Base-by-base conservation (phyloP, 2,329 filamentous ascomycete genomes). In the Helotiales sp. region DNA sequence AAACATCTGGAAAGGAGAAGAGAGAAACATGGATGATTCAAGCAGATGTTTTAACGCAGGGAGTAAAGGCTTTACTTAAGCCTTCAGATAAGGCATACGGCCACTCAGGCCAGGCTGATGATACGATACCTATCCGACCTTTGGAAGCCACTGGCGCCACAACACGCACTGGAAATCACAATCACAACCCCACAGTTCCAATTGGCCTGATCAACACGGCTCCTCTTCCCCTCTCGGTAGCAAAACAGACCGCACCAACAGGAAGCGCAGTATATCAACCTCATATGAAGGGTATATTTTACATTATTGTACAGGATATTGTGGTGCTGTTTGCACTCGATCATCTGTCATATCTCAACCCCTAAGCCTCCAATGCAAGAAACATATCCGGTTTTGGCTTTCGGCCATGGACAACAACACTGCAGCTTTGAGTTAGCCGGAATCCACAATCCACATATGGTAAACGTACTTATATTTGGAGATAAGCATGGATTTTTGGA, bases 281-380 rank as follows among this genome's bases (percentile, higher is more conserved):
- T 59, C 20, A 34, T 55, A 34, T n/a, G 17, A 55, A 55, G 13
- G 7, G 17, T 22, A 22, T 11, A 40, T 55, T 59, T 17, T 28
- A 59, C 22, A 59, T 59, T 59, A 59, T 59, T 59, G 20, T 43
- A 59, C 55, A 59, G 28, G 11, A 45, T 59, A 28, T 30, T 30
- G 24, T 30, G 24, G 55, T 45, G 55, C 22, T 26, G 10, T 26
- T 59, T 59, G 55, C 32, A 40, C 55, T 26, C 55, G 55, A 59
- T 28, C 37, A 59, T 59, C 34, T 45, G 55, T 28, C 34, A 59
- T 59, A 45, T 43, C 55, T 59, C 22, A 40, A 59, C 52, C 55
- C 55, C 55, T 59, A 28, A 59, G 1, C 37, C 20, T 45, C 3
- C 24, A 37, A 43, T 20, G 13, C 28, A 54, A 54, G 50, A 32